phyloP scores from a whole-genome alignment of 2,329 filamentous ascomycete species.

The Hyphodiscus sp. region DNA sequence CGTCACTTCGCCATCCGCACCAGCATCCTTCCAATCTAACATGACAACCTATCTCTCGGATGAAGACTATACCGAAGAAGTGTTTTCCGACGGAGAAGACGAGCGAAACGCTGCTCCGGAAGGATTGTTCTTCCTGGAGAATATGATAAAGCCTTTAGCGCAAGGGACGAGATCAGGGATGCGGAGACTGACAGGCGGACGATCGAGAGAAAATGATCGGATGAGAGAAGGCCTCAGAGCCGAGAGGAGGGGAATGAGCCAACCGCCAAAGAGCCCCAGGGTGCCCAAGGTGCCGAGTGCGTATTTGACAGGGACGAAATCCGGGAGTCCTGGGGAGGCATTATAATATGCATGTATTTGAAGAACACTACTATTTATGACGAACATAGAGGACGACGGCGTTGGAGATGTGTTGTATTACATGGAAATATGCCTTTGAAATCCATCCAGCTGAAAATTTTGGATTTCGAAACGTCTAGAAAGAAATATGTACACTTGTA shows the following conservation, averaged over 20 bases:
- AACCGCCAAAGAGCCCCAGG: slow-evolving; percentile 27
- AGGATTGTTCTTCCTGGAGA: slow-evolving; percentile 50
- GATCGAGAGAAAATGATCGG: slow-evolving; percentile 27
- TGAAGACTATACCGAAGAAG: slow-evolving; percentile 67
- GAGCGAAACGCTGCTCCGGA: slow-evolving; percentile 30
- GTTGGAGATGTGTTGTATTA: no score
- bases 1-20: slow-evolving; percentile 70
- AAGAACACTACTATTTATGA: not conserved
- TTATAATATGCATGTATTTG: not conserved
- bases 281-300: slow-evolving; percentile 29
- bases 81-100: slow-evolving; percentile 73
- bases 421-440: no score
- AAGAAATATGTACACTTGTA: no score
- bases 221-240: slow-evolving; percentile 25
- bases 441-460: not conserved
- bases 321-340: slow-evolving; percentile 16
- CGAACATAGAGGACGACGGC: not conserved
- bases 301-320: slow-evolving; percentile 21
- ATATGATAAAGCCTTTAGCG: slow-evolving; percentile 52
- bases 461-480: no score
- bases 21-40: slow-evolving; percentile 47
- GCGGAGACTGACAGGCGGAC: slow-evolving; percentile 55
- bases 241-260: slow-evolving; percentile 24
- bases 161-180: slow-evolving; percentile 53
- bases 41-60: slow-evolving; percentile 63